phyloP scores from a whole-genome alignment of 495 filamentous ascomycete species.

The Aspergillus egyptiacus region DNA sequence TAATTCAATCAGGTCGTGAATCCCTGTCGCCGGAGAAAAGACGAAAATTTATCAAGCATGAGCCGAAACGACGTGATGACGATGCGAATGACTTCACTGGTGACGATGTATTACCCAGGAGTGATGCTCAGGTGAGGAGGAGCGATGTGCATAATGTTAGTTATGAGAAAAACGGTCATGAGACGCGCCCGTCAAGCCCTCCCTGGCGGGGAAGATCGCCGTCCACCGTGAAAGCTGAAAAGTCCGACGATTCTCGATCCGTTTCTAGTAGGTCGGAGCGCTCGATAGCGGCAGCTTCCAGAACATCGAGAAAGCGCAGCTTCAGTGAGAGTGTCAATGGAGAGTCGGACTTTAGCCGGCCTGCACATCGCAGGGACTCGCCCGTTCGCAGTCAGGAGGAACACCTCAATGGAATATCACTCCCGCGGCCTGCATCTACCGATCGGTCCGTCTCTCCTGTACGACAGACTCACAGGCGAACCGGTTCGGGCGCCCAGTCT shows the following conservation, averaged over 20 bases:
- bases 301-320: constrained; percentile 35
- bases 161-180: constrained; percentile 19
- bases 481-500: constrained; percentile 56
- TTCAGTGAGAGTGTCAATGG: constrained; percentile 39
- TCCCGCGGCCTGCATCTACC: constrained; percentile 33
- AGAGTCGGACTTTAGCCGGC: constrained; percentile 25
- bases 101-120: constrained; percentile 21
- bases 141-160: constrained; percentile 29
- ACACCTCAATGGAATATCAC: constrained; percentile 20
- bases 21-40: constrained; percentile 62
- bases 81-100: constrained; percentile 50
- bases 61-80: constrained; percentile 45
- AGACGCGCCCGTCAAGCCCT: constrained; percentile 25
- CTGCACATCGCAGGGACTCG: constrained; percentile 20
- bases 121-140: constrained; percentile 28
- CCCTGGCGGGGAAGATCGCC: constrained; percentile 21
- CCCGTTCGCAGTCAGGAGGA: constrained; percentile 23
- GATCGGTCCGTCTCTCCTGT: constrained; percentile 60
- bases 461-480: constrained; percentile 53
- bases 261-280: constrained; percentile 21
- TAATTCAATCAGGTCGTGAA: constrained; percentile 68
- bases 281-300: constrained; percentile 14
- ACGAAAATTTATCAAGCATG: constrained; percentile 63
- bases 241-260: constrained; percentile 27
- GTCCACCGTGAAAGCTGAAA: constrained; percentile 36